Conservation (phyloP, 2,329 filamentous ascomycete species). For the Colletotrichum incanum region DNA sequence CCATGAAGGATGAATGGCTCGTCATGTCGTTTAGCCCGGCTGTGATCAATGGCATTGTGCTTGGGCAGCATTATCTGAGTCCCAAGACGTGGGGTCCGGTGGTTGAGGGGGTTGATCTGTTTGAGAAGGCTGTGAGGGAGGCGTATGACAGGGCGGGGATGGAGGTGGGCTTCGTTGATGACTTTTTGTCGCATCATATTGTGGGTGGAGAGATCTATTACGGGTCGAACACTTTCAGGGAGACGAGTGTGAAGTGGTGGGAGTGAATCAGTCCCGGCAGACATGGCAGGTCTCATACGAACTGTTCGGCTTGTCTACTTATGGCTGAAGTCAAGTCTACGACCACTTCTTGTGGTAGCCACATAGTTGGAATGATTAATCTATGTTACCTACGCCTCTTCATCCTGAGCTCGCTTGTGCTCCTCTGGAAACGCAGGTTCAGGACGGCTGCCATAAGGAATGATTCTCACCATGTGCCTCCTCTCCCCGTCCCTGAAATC, state of each 20-base stretch:
- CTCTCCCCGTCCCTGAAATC: conserved; percentile 51
- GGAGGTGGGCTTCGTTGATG: conserved; percentile 48
- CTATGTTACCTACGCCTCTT: not conserved
- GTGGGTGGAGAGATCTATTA: conserved; percentile 50
- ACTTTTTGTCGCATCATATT: conserved; percentile 49
- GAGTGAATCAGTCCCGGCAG: not conserved
- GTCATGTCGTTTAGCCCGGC: too few relatives aligned
- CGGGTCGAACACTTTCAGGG: conserved; percentile 44
- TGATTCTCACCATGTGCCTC: conserved; percentile 51
- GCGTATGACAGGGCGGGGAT: conserved; percentile 46
- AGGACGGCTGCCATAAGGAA: conserved; percentile 49
- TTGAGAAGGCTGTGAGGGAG: conserved; percentile 44
- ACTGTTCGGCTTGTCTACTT: too few relatives aligned
- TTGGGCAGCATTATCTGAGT: conserved; percentile 18
- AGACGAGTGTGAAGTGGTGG: conserved; percentile 42
- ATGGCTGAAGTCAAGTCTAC: too few relatives aligned
- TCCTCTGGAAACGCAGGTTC: conserved; percentile 31
- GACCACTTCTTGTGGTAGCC: too few relatives aligned
- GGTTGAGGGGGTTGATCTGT: conserved; percentile 47
- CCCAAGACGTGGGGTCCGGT: conserved; percentile 50
- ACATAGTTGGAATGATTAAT: not conserved
- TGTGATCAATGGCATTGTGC: too few relatives aligned
- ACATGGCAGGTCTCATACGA: too few relatives aligned
- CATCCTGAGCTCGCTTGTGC: not conserved
- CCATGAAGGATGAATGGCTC: too few relatives aligned